These are phyloP conservation scores for Phlebiopsis flavidoalba DNA, from an alignment of 768 basidiomycete genomes.

Conservation along the genomic window DNA sequence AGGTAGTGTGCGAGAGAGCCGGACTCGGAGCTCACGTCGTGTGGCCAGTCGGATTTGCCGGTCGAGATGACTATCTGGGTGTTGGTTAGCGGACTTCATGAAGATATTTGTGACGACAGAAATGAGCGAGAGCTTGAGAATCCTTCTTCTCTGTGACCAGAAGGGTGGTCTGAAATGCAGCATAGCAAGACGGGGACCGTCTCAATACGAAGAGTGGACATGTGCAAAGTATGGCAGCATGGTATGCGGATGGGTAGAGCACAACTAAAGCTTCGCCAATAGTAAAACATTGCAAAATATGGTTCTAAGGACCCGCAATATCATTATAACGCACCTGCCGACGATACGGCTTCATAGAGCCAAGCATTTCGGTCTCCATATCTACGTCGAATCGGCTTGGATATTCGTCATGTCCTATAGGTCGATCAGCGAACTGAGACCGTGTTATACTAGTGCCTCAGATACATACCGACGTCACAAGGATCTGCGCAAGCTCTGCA, in stretches of 20 bases:
- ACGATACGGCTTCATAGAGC: constrained; percentile 77
- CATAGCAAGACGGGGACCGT: too few relatives aligned
- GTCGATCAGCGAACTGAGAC: neutral
- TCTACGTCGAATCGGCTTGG: constrained; percentile 73
- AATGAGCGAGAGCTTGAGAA: too few relatives aligned
- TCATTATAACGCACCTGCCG: constrained; percentile 52
- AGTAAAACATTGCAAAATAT: neutral
- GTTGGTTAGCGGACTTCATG: neutral
- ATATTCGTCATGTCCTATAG: constrained; percentile 69
- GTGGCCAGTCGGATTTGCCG: constrained; percentile 84
- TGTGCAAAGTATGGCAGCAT: too few relatives aligned
- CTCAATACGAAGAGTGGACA: too few relatives aligned
- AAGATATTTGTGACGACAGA: neutral
- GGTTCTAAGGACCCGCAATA: too few relatives aligned
- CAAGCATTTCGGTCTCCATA: constrained; percentile 77
- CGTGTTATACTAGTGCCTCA: neutral
- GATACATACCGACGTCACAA: constrained; percentile 58
- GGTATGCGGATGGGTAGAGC: too few relatives aligned
- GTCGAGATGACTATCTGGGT: constrained; percentile 81
- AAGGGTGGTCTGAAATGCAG: too few relatives aligned
- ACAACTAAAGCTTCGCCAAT: too few relatives aligned
- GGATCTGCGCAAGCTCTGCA: constrained; percentile 70
- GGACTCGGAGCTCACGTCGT: constrained; percentile 67
- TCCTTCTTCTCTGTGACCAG: too few relatives aligned
- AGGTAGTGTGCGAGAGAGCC: constrained; percentile 64